These are phyloP conservation scores for Creolimax fragrantissima DNA, from an alignment of 78 protist genomes.

Conservation along the genomic window DNA sequence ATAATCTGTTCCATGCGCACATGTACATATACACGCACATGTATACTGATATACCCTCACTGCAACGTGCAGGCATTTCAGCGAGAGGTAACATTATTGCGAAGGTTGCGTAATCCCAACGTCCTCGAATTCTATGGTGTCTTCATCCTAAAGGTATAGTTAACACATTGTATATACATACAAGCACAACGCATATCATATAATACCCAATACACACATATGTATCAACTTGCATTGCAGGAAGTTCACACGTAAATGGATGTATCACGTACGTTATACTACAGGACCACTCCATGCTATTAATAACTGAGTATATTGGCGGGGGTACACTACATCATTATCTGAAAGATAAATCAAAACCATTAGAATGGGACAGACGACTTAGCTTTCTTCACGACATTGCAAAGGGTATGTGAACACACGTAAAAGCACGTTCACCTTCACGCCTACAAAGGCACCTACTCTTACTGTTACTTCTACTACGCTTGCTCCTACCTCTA, in stretches of 20 bases:
- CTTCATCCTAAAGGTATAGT: background rate
- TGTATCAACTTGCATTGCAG: background rate
- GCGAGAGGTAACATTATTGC: constrained; percentile 4
- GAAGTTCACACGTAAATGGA: background rate
- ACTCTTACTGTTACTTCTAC: background rate
- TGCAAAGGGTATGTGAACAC: constrained; percentile 10
- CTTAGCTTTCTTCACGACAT: constrained; percentile 5
- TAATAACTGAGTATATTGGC: constrained; percentile 6
- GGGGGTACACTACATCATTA: background rate
- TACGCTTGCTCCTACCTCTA: background rate
- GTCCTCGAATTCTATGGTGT: background rate
- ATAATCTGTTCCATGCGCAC: too few relatives aligned
- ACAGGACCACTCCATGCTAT: background rate
- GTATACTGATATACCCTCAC: too few relatives aligned
- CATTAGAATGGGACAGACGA: background rate
- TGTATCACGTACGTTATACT: background rate
- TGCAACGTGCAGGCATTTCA: background rate
- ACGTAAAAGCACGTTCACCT: too few relatives aligned
- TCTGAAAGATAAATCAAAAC: background rate
- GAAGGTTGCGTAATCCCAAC: constrained; percentile 1
- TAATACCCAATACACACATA: too few relatives aligned
- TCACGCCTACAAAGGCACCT: too few relatives aligned
- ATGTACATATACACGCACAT: too few relatives aligned
- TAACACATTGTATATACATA: background rate
- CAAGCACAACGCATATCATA: too few relatives aligned